Evolutionary conservation across 495 filamentous ascomycete genomes (phyloP), one percentile per base, ranked within the genome.

Genomic region (Pseudoneurospora amorphoporcata): DNA sequence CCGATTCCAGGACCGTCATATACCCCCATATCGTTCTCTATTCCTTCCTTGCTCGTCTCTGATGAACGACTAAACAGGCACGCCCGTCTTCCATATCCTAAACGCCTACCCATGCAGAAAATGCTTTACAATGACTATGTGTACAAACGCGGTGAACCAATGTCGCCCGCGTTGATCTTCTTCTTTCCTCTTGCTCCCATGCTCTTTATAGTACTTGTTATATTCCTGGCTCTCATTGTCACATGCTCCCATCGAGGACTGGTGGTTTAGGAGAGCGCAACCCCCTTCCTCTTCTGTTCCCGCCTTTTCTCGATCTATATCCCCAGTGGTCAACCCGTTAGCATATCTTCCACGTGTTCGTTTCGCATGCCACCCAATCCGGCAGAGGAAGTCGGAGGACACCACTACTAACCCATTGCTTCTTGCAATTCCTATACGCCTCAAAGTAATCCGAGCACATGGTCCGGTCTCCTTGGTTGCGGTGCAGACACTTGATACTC

Each of bases 401-500:
- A 72, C 70, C 29, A 38, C 7, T 23, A 43, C 35, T 35, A 12
- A 71, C 16, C 9, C 17, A n/a, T 1, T 3, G 85, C 83, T 94
- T 94, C 81, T 97, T 97, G 82, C 94, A 97, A 74, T 96, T 94
- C 74, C 94, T 88, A 81, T 97, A 97, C 71, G 94, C 94, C 81
- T 97, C 92, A 78, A 98, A 98, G 80, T 95, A 98, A 80, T 98
- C 95, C 69, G 83, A 82, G 77, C 95, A 98, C 88, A 98, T 90
- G n/a, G 90, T 86, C 70, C 89, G 87, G 79, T 97, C 93, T 23
- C 89, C 93, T 3, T 83, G 89, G 82, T 98, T 98, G 32, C 95
- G 89, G 75, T 92, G 89, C 81, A 98, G 85, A 82, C 95, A 98
- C 77, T 87, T 89, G 14, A 97, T 87, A 81, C 93, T 97, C 73